Percentiles rank a stretch among this genome's conserved stretches.
Conservation (phyloP, 345 rosid species). For the Salix purpurea region DNA sequence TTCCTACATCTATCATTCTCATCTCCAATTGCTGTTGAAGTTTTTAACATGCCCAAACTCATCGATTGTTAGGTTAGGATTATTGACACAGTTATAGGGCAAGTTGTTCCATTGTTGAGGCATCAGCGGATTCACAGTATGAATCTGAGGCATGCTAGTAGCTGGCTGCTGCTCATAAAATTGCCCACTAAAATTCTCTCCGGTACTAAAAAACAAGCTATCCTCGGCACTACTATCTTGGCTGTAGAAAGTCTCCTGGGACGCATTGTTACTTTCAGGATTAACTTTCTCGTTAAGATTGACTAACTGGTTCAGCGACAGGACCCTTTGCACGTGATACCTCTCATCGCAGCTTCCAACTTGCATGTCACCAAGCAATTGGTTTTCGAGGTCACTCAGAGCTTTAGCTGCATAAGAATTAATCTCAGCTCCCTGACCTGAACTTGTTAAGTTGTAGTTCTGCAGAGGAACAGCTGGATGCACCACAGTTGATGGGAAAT, state of each 20-base stretch:
- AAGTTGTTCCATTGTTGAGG: background rate
- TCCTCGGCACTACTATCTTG: background rate
- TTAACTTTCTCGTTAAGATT: background rate
- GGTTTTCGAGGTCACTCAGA: background rate
- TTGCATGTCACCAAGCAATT: slow-evolving; percentile 3
- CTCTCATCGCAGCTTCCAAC: background rate
- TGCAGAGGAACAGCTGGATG: background rate
- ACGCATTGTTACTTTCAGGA: background rate
- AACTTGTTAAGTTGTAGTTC: background rate
- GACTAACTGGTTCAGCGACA: background rate
- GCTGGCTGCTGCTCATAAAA: background rate
- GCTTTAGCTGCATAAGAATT: background rate
- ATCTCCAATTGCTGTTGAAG: background rate
- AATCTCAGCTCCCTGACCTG: background rate
- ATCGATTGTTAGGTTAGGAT: background rate
- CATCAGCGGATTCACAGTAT: background rate
- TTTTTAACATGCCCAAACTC: background rate
- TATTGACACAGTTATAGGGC: background rate
- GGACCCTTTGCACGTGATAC: background rate
- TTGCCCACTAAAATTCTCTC: background rate
- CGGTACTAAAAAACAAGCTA: background rate
- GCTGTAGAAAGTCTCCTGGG: background rate
- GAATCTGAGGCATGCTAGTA: background rate
- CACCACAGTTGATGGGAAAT: background rate
- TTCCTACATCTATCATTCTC: background rate